These are phyloP conservation scores for Colletotrichum orbiculare DNA, from an alignment of 2,329 filamentous ascomycete species.

Conservation along the genomic window DNA sequence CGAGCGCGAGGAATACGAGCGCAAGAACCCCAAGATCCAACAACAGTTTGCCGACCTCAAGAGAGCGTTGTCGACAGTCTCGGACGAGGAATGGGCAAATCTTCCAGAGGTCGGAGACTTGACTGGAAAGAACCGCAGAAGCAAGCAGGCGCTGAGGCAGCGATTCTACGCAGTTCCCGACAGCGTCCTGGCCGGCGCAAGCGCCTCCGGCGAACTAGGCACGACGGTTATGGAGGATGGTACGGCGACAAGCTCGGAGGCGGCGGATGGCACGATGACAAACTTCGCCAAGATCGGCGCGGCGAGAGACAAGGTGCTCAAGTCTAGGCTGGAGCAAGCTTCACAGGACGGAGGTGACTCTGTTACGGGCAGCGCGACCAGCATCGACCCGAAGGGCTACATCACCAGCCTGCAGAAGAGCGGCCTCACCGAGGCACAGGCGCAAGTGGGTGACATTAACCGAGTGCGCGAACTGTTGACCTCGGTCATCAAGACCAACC, in stretches of 20 bases:
- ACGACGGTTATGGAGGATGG: slow-evolving; percentile 90
- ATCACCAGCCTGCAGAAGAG: slow-evolving; percentile 90
- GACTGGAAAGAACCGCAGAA: slow-evolving; percentile 91
- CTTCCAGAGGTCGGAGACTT: slow-evolving; percentile 96
- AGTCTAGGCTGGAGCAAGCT: slow-evolving; percentile 92
- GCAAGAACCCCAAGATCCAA: slow-evolving; percentile 97
- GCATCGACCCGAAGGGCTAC: slow-evolving; percentile 94
- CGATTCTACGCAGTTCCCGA: slow-evolving; percentile 97
- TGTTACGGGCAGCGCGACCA: slow-evolving; percentile 83
- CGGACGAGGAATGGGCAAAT: slow-evolving; percentile 96
- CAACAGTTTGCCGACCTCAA: slow-evolving; percentile 98
- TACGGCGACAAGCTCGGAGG: slow-evolving; percentile 57
- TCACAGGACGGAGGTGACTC: slow-evolving; percentile 77
- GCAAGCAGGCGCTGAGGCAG: slow-evolving; percentile 83
- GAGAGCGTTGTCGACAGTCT: slow-evolving; percentile 85
- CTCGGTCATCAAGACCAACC: slow-evolving; percentile 97
- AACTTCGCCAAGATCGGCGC: slow-evolving; percentile 98
- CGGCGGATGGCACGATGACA: slow-evolving; percentile 89
- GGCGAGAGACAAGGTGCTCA: slow-evolving; percentile 93
- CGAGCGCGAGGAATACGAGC: slow-evolving; percentile 95
- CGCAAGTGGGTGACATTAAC: slow-evolving; percentile 93
- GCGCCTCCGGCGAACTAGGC: slow-evolving; percentile 83
- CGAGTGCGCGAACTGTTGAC: slow-evolving; percentile 92
- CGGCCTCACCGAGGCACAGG: slow-evolving; percentile 80
- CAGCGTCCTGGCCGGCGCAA: slow-evolving; percentile 89